These are phyloP conservation scores for Rhodotorula mucilaginosa DNA, from an alignment of 1,284 basidiomycete species.

Conservation along the genomic window DNA sequence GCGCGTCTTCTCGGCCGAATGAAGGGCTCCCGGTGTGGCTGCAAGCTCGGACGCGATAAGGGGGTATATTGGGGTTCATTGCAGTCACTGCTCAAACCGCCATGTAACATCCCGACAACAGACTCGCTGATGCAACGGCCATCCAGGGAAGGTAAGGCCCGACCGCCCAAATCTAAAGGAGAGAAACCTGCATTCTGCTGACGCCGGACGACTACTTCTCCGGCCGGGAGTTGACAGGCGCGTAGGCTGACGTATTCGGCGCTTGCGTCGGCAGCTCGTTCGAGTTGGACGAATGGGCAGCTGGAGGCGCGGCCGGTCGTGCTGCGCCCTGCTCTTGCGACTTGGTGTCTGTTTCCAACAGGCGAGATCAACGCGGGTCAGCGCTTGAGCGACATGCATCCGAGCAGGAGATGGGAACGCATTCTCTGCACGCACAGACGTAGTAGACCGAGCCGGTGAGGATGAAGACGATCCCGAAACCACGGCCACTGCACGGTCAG, in stretches of 20 bases:
- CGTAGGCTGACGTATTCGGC: not conserved
- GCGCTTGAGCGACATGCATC: not conserved
- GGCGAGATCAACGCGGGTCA: not conserved
- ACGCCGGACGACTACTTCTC: too few relatives aligned
- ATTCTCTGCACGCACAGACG: conserved; percentile 56
- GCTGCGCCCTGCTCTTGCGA: conserved; percentile 36
- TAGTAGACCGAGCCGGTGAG: conserved; percentile 76
- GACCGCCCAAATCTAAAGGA: too few relatives aligned
- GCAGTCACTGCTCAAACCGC: too few relatives aligned
- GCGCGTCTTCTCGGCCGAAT: too few relatives aligned
- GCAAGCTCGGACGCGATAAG: too few relatives aligned
- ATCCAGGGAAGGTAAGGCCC: too few relatives aligned
- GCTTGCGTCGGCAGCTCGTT: not conserved
- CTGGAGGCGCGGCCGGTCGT: not conserved
- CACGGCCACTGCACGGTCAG: conserved; percentile 63
- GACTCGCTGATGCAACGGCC: too few relatives aligned
- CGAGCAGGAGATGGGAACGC: rapidly evolving
- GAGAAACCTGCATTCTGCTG: too few relatives aligned
- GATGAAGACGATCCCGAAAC: conserved; percentile 72
- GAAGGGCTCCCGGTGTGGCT: too few relatives aligned
- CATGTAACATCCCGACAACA: too few relatives aligned
- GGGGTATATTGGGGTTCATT: too few relatives aligned
- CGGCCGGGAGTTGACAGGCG: not conserved
- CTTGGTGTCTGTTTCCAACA: conserved; percentile 37
- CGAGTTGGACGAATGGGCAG: not conserved